Base-by-base conservation (phyloP, 176 grass and related monocot genomes). In the Lolium rigidum region DNA sequence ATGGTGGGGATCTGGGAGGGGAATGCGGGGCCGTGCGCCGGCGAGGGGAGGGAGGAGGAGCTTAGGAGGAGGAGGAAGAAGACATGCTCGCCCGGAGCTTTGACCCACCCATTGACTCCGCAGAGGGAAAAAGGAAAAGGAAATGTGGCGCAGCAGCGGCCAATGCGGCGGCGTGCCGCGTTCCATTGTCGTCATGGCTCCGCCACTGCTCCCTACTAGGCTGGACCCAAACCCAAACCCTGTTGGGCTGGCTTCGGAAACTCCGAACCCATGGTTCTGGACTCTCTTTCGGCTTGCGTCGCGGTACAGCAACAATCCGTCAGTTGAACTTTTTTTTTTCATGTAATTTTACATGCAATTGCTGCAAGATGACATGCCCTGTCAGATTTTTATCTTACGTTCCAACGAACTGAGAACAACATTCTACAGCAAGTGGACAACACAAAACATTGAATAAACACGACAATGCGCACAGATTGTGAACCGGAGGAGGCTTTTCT, bases 51-150 rank as follows among this genome's bases (percentile, higher is more conserved):
- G 79, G 74, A 2, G 17, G 46, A 18, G 35, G 78, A 46, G 15
- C 51, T 44, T 41, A 8, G 35, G n/a, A 67, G 85, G 81, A 81
- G 35, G n/a, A 74, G 85, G 85, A 81, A 91, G 85, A 63, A 91
- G 85, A 63, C 89, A 85, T 81, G 82, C 60, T 88, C 68, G 57
- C n/a, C 28, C 70, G 60, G 81, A 81, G 86, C n/a, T 77, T 88
- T 91, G 89, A 91, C 85, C 81, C n/a, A 64, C 16, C 5, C 48
- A 84, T 88, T 91, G 89, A 91, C 89, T 81, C 74, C 4, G 58
- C 20, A 85, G 86, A 87, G 59, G 14, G 22, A 67, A 87, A 67
- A 87, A 7, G 39, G n/a, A 50, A 4, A 26, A 12, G 25, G 28
- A 50, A 2, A 47, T 64, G 65, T 46, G 80, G 31, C 51, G 26